Evolutionary conservation across 768 basidiomycete species (phyloP).

Genomic region (Suillus tomentosus): DNA sequence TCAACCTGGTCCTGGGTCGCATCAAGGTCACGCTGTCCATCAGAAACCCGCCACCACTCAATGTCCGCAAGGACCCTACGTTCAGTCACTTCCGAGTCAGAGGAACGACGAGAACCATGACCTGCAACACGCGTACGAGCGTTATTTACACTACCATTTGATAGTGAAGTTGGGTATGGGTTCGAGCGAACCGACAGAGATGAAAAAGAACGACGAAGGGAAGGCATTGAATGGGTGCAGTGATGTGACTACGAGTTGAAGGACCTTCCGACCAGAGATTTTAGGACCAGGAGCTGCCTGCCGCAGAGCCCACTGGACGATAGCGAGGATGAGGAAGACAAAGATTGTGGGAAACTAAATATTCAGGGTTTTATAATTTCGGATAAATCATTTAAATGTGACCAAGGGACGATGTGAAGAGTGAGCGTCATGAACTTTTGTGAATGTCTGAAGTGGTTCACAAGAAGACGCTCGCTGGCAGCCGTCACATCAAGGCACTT

Average conservation of each 20-base stretch:
- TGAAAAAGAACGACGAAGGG: constrained; percentile 77
- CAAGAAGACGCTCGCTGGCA: constrained; percentile 4
- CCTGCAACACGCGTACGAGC: constrained; percentile 41
- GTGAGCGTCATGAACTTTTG: background rate
- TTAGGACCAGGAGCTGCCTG: constrained; percentile 47
- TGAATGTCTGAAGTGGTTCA: constrained; percentile 13
- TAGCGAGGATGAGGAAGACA: constrained; percentile 32
- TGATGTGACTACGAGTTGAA: constrained; percentile 10
- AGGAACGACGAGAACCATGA: constrained; percentile 55
- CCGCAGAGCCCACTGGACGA: constrained; percentile 45
- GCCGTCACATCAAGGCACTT: constrained; percentile 16
- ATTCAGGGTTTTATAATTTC: constrained; percentile 49
- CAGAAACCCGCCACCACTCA: constrained; percentile 84
- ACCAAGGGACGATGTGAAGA: constrained; percentile 16
- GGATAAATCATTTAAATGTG: constrained; percentile 23
- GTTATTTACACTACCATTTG: constrained; percentile 34
- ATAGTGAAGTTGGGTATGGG: constrained; percentile 57
- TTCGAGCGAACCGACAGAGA: constrained; percentile 68
- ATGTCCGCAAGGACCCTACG: constrained; percentile 83
- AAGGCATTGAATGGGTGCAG: constrained; percentile 50
- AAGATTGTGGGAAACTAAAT: constrained; percentile 35
- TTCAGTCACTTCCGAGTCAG: constrained; percentile 62
- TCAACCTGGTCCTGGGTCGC: constrained; percentile 31
- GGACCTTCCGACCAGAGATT: constrained; percentile 24
- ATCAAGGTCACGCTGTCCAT: constrained; percentile 60